A percentile compares a stretch with the other conserved stretches of the same genome.
phyloP scores from a whole-genome alignment of 257 asterid species.

The Datura wrightii region DNA sequence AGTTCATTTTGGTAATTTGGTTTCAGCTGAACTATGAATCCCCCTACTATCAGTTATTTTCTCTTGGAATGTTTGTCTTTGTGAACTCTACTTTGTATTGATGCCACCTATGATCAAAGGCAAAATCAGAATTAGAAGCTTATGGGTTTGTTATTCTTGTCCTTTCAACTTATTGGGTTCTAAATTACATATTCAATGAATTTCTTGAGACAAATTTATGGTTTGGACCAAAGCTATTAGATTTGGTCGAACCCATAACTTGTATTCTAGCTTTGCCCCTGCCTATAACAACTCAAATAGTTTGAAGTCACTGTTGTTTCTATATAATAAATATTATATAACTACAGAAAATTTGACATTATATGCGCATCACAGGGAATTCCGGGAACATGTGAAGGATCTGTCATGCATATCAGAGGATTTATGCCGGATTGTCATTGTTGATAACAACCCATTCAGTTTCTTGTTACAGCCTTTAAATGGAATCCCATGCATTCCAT shows the following conservation, averaged over 20 bases:
- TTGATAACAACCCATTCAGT: slow-evolving; percentile 96
- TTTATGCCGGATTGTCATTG: slow-evolving; percentile 75
- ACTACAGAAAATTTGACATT: background rate
- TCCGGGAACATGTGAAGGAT: slow-evolving; percentile 91
- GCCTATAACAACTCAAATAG: background rate
- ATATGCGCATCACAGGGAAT: slow-evolving; percentile 60
- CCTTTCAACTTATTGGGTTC: no score
- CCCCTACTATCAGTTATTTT: background rate
- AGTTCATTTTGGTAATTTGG: background rate
- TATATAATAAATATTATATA: background rate
- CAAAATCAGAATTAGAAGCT: no score
- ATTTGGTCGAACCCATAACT: background rate
- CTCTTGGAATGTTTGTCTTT: background rate
- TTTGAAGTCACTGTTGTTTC: background rate
- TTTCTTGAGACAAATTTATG: no score
- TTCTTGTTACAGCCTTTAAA: slow-evolving; percentile 91
- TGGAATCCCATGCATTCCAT: slow-evolving; percentile 88
- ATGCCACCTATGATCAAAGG: background rate
- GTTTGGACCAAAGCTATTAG: no score
- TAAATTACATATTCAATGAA: no score
- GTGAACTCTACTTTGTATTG: background rate
- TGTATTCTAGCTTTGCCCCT: background rate
- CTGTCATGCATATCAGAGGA: slow-evolving; percentile 78
- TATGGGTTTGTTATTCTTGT: no score
- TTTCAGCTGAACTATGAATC: background rate